Base-by-base conservation (phyloP, 768 basidiomycete species). In the Tephrocybe sp. region DNA sequence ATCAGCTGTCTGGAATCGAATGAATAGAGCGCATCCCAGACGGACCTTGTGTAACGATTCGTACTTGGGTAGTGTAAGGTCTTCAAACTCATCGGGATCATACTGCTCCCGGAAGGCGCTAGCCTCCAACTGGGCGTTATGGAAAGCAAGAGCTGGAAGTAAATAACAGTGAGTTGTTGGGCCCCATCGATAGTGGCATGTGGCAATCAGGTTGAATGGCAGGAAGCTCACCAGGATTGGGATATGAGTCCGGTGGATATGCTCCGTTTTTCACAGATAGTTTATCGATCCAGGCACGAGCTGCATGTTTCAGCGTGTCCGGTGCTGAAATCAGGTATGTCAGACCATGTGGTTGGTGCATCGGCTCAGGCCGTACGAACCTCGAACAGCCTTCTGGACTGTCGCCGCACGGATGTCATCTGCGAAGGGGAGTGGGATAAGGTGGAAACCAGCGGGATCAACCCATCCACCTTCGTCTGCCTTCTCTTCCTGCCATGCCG, bases 91-190 rank as follows among this genome's bases (percentile, higher is more conserved):
- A 50, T 84, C 81, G 1, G 79, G 73, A 63, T 96, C 85, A 56
- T 86, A 97, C 52, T 93, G 84, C 63, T 97, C 91, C 45, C 90
- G 84, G 70, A 98, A 95, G 0, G 97, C 97, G 48, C 84, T 85
- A 7, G 96, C 92, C 69, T 97, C 86, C 7, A 98, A 78, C 61
- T 95, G 90, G 17, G 84, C 89, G 66, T 95, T 93, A 64, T 95
- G 91, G 58, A 83, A 93, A 11, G 86, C 86, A 47, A 98, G 79
- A 4, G 90, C 91, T 93, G 59, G 36, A 49, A 51, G 11, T 23
- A 44, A 25, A 58, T 50, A 25, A 34, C 41, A 42, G 11, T 28
- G 51, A 45, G 40, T 23, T 32, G 45, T 47, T 45, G 33, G 39
- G 44, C 32, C 38, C 51, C 30, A 32, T 15, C 24, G 14, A 53